Evolutionary conservation across 2,329 filamentous ascomycete genomes (phyloP).

Genomic region (Sclerotinia borealis): DNA sequence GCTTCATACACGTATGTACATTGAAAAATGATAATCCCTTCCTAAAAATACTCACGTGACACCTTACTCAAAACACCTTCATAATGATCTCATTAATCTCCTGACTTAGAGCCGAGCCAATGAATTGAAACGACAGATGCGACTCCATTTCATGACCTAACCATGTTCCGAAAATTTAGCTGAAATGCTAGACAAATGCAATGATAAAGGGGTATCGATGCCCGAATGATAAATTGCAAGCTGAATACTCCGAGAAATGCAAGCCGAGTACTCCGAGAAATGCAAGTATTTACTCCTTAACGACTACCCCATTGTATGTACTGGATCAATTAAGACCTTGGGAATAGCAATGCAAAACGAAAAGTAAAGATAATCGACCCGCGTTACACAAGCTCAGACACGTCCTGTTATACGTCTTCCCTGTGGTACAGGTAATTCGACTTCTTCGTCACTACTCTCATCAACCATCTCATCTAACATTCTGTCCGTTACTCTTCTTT

Average conservation of each 20-base stretch:
- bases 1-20: neutral
- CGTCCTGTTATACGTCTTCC: slow-evolving; percentile 24
- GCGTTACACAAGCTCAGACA: slow-evolving; percentile 2
- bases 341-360: neutral
- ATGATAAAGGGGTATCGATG: neutral
- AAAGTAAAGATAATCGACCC: neutral
- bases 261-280: slow-evolving; percentile 1
- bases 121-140: neutral
- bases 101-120: neutral
- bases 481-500: slow-evolving; percentile 27
- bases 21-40: neutral
- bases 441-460: slow-evolving; percentile 33
- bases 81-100: neutral
- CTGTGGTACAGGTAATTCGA: slow-evolving; percentile 28
- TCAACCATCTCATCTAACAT: slow-evolving; percentile 32
- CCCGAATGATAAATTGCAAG: neutral
- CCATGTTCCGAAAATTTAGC: neutral
- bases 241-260: slow-evolving; percentile 2
- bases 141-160: neutral
- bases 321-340: neutral
- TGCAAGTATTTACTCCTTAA: slow-evolving; percentile 1
- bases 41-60: neutral
- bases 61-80: neutral
- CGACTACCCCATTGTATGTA: neutral
- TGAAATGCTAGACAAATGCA: neutral